Base-by-base conservation (phyloP, 139 green algal species). In the Chlamydomonas applanata region DNA sequence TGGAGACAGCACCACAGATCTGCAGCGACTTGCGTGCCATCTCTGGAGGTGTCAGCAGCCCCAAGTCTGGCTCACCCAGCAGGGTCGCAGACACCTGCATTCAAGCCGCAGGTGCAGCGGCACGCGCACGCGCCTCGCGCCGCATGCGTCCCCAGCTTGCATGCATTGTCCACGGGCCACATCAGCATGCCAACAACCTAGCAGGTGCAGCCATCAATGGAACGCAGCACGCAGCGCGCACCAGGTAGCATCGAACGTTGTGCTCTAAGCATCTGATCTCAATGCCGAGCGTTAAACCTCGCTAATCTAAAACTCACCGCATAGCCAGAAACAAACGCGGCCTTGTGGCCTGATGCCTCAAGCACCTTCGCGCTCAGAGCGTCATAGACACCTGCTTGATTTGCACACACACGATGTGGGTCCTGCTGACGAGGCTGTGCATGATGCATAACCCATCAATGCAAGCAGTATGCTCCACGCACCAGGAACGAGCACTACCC, bases 51-150 rank as follows among this genome's bases (percentile, higher is more conserved):
- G 88, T 95, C 16, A 95, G 70, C 25, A 95, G 77, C 2, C 89
- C 88, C 32, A 95, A 16, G 73, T 95, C 90, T 14, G 90, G 90
- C 81, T 94, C 90, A 29, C 90, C 90, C 5, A 94, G 73, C 11
- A 88, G 59, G 1, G 85, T 89, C 4, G 89, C 90, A 20, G 90
- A 89, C n/a, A 91, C 89, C 74, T 88, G 73, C n/a, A n/a, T n/a
- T n/a, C n/a, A n/a, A n/a, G 27, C 7, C 68, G 33, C 40, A 49
- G 40, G 40, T 11, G 40, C 40, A 49, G 40, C 40, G 40, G 7
- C 7, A 49, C 11, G 40, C n/a, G n/a, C n/a, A n/a, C n/a, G n/a
- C n/a, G n/a, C n/a, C n/a, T n/a, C n/a, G n/a, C n/a, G n/a, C n/a
- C n/a, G n/a, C n/a, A n/a, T n/a, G n/a, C n/a, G n/a, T n/a, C n/a